These are phyloP conservation scores for Penicillium sp. DNA, from an alignment of 2,329 filamentous ascomycete species.

Conservation along the genomic window DNA sequence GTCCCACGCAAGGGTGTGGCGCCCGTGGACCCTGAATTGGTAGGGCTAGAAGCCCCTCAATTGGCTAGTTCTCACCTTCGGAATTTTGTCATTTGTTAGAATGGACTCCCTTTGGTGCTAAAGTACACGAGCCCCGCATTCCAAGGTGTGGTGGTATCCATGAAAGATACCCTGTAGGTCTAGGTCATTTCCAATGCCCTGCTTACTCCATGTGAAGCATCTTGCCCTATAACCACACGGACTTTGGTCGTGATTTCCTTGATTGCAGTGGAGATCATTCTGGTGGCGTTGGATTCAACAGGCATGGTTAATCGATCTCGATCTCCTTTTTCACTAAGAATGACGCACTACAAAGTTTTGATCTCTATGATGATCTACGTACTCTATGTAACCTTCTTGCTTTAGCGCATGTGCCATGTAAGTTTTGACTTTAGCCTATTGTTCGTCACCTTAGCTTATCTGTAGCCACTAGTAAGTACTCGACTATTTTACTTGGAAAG, in stretches of 20 bases:
- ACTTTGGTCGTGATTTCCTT: not conserved
- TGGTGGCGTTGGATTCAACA: not conserved
- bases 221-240: not conserved
- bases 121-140: constrained; percentile 17
- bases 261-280: not conserved
- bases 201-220: not conserved
- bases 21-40: not conserved
- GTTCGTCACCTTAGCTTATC: not conserved
- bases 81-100: constrained; percentile 16
- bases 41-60: constrained; percentile 3
- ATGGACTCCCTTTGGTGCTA: constrained; percentile 9
- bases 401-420: not conserved
- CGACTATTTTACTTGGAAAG: not conserved
- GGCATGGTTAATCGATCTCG: not conserved
- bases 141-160: constrained; percentile 15
- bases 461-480: not conserved
- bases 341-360: not conserved
- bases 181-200: not conserved
- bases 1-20: constrained; percentile 18
- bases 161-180: constrained; percentile 6
- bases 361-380: not conserved
- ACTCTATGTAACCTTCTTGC: not conserved
- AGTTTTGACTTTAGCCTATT: not conserved
- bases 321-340: not conserved
- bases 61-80: constrained; percentile 9